Conservation (phyloP, 345 rosid species). For the Jatropha curcas region DNA sequence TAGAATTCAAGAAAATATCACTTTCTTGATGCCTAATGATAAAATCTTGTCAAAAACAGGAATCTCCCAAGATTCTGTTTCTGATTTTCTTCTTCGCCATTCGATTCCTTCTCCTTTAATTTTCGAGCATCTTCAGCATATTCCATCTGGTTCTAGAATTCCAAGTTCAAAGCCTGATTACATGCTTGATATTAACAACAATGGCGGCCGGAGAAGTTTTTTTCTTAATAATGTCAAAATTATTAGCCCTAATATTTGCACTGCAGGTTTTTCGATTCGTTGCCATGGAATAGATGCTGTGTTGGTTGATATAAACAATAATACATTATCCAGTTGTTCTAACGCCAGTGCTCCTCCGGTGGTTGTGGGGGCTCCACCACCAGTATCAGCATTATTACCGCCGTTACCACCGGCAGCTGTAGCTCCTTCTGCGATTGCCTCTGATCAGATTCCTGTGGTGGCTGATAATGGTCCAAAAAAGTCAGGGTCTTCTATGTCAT, state of each 20-base stretch:
- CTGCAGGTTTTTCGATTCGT: conserved; percentile 53
- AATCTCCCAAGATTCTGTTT: conserved; percentile 30
- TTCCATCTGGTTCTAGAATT: conserved; percentile 62
- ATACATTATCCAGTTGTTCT: conserved; percentile 37
- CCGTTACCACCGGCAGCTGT: conserved; percentile 13
- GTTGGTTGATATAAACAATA: conserved; percentile 19
- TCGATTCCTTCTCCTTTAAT: conserved; percentile 69
- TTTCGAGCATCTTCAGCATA: conserved; percentile 53
- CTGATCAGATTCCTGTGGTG: neutral
- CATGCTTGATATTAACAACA: conserved; percentile 48
- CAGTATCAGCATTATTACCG: too few relatives aligned
- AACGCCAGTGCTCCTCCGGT: conserved; percentile 17
- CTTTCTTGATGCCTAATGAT: conserved; percentile 83
- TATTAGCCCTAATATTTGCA: conserved; percentile 62
- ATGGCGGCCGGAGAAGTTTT: conserved; percentile 48
- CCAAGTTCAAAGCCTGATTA: conserved; percentile 53
- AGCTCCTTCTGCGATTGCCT: neutral
- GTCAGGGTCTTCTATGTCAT: conserved; percentile 13
- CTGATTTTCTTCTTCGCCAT: conserved; percentile 68
- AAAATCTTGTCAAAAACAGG: conserved; percentile 40
- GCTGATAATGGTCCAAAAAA: conserved; percentile 10
- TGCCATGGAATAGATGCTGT: conserved; percentile 80
- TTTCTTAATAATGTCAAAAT: conserved; percentile 62
- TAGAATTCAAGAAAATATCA: conserved; percentile 39
- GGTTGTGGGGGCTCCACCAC: neutral